A percentile compares a stretch with the other conserved stretches of the same genome.
Evolutionary conservation across 805 yeast genomes (phyloP).

Genomic region (Candida succiphila): DNA sequence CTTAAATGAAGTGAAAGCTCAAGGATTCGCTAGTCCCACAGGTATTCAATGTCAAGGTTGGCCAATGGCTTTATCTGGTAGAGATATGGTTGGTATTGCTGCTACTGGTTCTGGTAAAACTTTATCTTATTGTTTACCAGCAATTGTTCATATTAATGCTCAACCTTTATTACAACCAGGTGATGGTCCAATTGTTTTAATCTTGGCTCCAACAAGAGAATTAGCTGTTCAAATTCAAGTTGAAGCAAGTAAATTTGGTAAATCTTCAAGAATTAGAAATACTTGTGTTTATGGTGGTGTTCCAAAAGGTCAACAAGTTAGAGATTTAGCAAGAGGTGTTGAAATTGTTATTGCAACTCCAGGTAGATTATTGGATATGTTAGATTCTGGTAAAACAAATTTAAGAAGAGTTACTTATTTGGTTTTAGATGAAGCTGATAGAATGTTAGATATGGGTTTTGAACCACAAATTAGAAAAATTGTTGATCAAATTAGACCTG

Average conservation of each 20-base stretch:
- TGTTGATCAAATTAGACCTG: constrained; percentile 94
- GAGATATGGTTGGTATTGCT: constrained; percentile 98
- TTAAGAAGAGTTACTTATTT: constrained; percentile 92
- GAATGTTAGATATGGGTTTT: constrained; percentile 99
- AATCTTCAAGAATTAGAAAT: constrained; percentile 87
- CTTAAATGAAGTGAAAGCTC: constrained; percentile 74
- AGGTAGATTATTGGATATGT: constrained; percentile 97
- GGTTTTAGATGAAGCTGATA: constrained; percentile 98
- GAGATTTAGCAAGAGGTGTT: constrained; percentile 91
- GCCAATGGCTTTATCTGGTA: constrained; percentile 99
- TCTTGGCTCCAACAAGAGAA: constrained; percentile 98
- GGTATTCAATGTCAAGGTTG: constrained; percentile 99
- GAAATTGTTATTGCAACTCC: constrained; percentile 98
- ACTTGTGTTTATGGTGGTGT: constrained; percentile 99
- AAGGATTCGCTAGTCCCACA: constrained; percentile 92
- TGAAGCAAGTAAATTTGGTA: constrained; percentile 93
- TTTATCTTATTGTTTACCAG: constrained; percentile 91
- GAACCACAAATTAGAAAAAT: constrained; percentile 99
- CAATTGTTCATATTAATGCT: constrained; percentile 96
- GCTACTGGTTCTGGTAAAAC: constrained; percentile 99
- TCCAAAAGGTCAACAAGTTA: constrained; percentile 94
- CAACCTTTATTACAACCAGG: constrained; percentile 90
- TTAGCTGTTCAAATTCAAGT: constrained; percentile 95
- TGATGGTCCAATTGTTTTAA: constrained; percentile 95
- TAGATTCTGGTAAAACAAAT: constrained; percentile 91